Evolutionary conservation across 2,329 filamentous ascomycete genomes (phyloP).

Genomic region (Beauveria caledonica): DNA sequence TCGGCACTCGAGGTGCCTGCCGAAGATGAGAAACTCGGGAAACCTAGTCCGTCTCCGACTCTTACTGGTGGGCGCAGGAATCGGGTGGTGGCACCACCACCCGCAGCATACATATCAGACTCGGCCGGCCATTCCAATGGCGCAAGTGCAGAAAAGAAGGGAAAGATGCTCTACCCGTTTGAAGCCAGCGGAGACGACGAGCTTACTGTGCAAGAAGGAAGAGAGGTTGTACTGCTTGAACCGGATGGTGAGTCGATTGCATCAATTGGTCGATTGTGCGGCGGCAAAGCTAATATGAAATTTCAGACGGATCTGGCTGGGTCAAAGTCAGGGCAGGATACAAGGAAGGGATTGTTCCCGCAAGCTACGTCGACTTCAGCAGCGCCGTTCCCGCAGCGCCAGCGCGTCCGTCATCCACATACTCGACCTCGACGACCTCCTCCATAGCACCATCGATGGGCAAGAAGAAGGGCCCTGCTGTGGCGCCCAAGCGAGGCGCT

Average conservation of each 20-base stretch:
- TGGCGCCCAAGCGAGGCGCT: constrained; percentile 81
- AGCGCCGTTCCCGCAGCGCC: constrained; percentile 37
- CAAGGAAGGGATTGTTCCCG: constrained; percentile 78
- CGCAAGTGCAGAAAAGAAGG: constrained; percentile 40
- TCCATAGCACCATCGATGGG: constrained; percentile 26
- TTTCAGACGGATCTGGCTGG: constrained; percentile 85
- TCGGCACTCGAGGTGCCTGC: constrained; percentile 31
- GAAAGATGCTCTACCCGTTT: constrained; percentile 86
- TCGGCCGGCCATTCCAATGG: constrained; percentile 45
- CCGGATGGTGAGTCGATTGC: constrained; percentile 64
- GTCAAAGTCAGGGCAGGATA: constrained; percentile 68
- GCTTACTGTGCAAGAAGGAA: constrained; percentile 68
- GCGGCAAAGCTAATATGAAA: constrained; percentile 13
- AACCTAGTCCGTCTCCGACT: constrained; percentile 7
- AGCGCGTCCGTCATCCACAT: constrained; percentile 62
- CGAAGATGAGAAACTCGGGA: neutral
- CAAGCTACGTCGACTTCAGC: constrained; percentile 70
- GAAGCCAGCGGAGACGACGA: constrained; percentile 76
- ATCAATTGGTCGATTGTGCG: too few species aligned
- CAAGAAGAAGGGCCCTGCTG: constrained; percentile 86
- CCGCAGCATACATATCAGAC: constrained; percentile 67
- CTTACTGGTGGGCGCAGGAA: constrained; percentile 41
- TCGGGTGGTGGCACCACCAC: constrained; percentile 80
- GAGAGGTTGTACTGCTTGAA: constrained; percentile 70
- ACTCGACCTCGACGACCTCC: constrained; percentile 58